phyloP scores from a whole-genome alignment of 73 alveolate genomes.

The Paramecium bursaria region DNA sequence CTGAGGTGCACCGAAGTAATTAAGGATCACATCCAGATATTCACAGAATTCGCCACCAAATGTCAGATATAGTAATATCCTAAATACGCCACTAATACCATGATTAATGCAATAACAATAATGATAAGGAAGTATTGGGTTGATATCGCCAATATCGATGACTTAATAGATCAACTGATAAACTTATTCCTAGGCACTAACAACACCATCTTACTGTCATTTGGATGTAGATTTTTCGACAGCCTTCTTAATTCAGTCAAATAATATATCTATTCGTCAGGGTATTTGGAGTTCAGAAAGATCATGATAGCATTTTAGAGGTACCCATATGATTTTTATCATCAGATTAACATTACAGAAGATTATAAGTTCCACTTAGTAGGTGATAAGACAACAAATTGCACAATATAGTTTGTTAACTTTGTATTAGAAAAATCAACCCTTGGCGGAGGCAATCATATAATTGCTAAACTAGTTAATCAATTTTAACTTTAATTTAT shows the following conservation, averaged over 20 bases:
- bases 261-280: constrained; percentile 34
- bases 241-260: constrained; percentile 19
- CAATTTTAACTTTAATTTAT: constrained; percentile 25
- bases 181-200: constrained; percentile 1
- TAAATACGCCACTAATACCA: constrained; percentile 16
- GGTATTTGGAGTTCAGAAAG: constrained; percentile 53
- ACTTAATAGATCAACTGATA: constrained; percentile 1
- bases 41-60: neutral
- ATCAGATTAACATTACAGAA: constrained; percentile 6
- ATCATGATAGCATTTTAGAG: constrained; percentile 45
- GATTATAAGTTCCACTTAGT: neutral
- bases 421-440: neutral
- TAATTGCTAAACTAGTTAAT: neutral
- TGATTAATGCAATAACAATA: constrained; percentile 7
- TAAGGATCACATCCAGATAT: constrained; percentile 13
- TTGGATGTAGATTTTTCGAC: constrained; percentile 50
- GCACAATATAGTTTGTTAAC: neutral
- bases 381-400: neutral
- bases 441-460: neutral
- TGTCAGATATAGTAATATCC: neutral
- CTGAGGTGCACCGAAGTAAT: neutral
- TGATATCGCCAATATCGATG: neutral
- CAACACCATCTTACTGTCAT: neutral
- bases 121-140: constrained; percentile 41
- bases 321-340: neutral